A percentile compares a stretch with the other conserved stretches of the same genome.
Evolutionary conservation across 2,329 filamentous ascomycete genomes (phyloP).

Genomic region (Trichophyton rubrum): DNA sequence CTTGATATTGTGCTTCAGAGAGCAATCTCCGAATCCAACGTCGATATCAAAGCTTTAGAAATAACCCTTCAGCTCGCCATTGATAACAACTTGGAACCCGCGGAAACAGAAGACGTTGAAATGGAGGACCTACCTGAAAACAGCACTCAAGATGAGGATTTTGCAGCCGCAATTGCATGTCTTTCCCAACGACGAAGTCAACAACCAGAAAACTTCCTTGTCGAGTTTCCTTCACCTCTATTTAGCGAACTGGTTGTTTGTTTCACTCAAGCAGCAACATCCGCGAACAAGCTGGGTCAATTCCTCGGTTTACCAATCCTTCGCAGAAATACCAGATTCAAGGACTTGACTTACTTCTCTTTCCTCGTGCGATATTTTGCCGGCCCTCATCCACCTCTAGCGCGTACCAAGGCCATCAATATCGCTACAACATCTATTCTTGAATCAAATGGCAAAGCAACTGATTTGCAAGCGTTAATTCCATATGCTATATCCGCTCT

Average conservation of each 20-base stretch:
- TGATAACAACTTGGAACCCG: slow-evolving; percentile 43
- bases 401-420: slow-evolving; percentile 56
- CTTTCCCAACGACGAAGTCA: slow-evolving; percentile 18
- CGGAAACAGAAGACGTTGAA: slow-evolving; percentile 39
- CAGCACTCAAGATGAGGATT: slow-evolving; percentile 19
- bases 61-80: slow-evolving; percentile 61
- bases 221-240: slow-evolving; percentile 20
- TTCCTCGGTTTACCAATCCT: slow-evolving; percentile 30
- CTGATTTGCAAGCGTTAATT: slow-evolving; percentile 66
- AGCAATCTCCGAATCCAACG: slow-evolving; percentile 53
- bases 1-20: slow-evolving; percentile 52
- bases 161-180: slow-evolving; percentile 24
- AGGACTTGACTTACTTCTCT: slow-evolving; percentile 55
- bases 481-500: slow-evolving; percentile 69
- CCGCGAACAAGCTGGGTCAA: slow-evolving; percentile 20
- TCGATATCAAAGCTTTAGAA: slow-evolving; percentile 64
- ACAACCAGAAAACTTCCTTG: slow-evolving; percentile 28
- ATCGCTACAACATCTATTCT: slow-evolving; percentile 46
- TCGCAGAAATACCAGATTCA: slow-evolving; percentile 35
- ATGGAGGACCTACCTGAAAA: slow-evolving; percentile 34
- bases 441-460: slow-evolving; percentile 37
- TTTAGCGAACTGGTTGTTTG: slow-evolving; percentile 29
- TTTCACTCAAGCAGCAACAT: slow-evolving; percentile 25
- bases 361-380: slow-evolving; percentile 69
- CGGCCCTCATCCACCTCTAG: slow-evolving; percentile 55